A percentile compares a stretch with the other conserved stretches of the same genome.
phyloP scores from a whole-genome alignment of 1,284 basidiomycete species.

The Ustilago bromivora region DNA sequence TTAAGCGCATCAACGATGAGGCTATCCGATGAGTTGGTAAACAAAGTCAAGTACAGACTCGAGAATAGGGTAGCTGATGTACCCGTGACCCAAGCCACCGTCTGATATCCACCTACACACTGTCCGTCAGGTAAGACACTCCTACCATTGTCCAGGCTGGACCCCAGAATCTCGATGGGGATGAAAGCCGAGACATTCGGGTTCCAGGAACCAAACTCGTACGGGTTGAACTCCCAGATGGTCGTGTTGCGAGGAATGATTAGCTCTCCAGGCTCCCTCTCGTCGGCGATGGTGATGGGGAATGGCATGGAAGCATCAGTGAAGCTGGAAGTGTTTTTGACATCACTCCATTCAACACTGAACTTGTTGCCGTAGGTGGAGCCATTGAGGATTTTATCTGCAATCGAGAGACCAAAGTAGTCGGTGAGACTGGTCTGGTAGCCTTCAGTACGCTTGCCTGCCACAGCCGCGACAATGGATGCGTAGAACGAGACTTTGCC shows the following conservation, averaged over 20 bases:
- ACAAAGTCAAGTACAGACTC: slow-evolving; percentile 62
- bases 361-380: slow-evolving; percentile 58
- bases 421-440: slow-evolving; percentile 60
- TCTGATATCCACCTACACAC: slow-evolving; percentile 63
- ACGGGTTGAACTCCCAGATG: slow-evolving; percentile 72
- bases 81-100: slow-evolving; percentile 60
- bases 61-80: slow-evolving; percentile 70
- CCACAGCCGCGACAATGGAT: slow-evolving; percentile 61
- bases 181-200: slow-evolving; percentile 63
- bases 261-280: slow-evolving; percentile 71
- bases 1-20: slow-evolving; percentile 44
- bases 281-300: slow-evolving; percentile 72
- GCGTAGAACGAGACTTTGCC: slow-evolving; percentile 71
- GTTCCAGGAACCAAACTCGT: slow-evolving; percentile 73
- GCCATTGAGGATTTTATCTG: slow-evolving; percentile 62
- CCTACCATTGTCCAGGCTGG: slow-evolving; percentile 52
- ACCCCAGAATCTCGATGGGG: slow-evolving; percentile 65
- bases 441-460: slow-evolving; percentile 52
- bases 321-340: slow-evolving; percentile 58
- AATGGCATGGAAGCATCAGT: slow-evolving; percentile 57
- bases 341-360: slow-evolving; percentile 59
- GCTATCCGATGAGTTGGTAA: slow-evolving; percentile 45
- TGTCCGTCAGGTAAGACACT: slow-evolving; percentile 29
- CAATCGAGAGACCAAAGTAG: slow-evolving; percentile 66
- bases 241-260: slow-evolving; percentile 71